These are phyloP conservation scores for Pharnaceum exiguum DNA, from an alignment of 148 eudicot species.

Conservation along the genomic window DNA sequence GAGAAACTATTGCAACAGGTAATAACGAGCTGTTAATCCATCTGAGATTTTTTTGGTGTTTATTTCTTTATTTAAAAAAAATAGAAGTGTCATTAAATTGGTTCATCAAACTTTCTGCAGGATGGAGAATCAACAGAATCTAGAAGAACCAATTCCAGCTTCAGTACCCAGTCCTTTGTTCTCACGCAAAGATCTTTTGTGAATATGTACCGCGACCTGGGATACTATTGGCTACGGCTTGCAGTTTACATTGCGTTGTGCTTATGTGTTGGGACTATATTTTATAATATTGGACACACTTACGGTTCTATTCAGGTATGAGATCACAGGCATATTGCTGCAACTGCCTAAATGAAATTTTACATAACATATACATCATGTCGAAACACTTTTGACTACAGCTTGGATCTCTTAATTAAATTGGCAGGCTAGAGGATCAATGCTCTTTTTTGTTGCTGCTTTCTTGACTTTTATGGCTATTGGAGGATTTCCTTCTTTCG, in stretches of 20 bases:
- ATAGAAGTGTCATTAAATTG: too few species aligned
- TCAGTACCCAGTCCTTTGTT: conserved; percentile 22
- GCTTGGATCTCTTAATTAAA: too few species aligned
- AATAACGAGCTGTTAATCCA: background rate
- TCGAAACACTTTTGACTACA: too few species aligned
- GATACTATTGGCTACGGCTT: conserved; percentile 44
- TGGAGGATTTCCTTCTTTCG: conserved; percentile 72
- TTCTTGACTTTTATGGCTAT: conserved; percentile 68
- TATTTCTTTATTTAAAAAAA: too few species aligned
- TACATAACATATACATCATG: too few species aligned
- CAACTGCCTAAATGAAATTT: too few species aligned
- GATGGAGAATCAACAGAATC: conserved; percentile 10
- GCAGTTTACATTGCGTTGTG: conserved; percentile 31
- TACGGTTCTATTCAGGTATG: conserved; percentile 37
- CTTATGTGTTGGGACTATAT: conserved; percentile 38
- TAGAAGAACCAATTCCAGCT: conserved; percentile 19
- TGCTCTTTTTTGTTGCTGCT: conserved; percentile 38
- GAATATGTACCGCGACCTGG: conserved; percentile 43
- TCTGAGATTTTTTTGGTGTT: too few species aligned
- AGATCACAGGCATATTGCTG: background rate
- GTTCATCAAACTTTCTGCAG: background rate
- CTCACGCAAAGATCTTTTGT: conserved; percentile 39
- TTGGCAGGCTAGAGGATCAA: conserved; percentile 50
- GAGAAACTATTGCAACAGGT: conserved; percentile 29
- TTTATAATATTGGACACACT: conserved; percentile 22